Evolutionary conservation across 805 yeast genomes (phyloP), one percentile per base, ranked within the genome.

Genomic region (Candida ovalis): DNA sequence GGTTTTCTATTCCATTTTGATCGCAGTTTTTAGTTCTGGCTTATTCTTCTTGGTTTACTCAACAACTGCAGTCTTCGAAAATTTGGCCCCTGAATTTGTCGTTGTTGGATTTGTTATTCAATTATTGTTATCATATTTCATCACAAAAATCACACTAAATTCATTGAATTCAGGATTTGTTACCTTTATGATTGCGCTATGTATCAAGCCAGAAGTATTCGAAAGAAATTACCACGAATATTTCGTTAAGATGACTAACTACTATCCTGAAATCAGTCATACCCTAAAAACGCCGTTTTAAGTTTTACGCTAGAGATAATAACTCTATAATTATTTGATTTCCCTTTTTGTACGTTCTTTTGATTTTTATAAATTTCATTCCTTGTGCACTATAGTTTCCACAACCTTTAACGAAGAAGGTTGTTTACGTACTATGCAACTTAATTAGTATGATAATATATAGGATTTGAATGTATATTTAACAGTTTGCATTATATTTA

Each of bases 151-250:
- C 48, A 74, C 92, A 13, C 79, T 83, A 52, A 84, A 85, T 38
- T 85, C 89, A 1, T 80, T 91, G 42, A 84, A 82, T 53, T 82
- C 90, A 9, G 97, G 97, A 12, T 81, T 83, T 10, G 80, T 91
- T 21, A 86, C 96, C 0, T 84, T 91, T 62, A 84, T 89, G 66
- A 84, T 91, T 41, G 90, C 94, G 0, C 72, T 88, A 59, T 88
- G 91, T 13, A 80, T 82, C 58, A 91, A 88, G 57, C 97, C 97
- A 0, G 95, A 88, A 57, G 81, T 86, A 7, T 84, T 86, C 72
- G 82, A 80, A 61, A 74, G 76, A 69, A 77, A 86, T 40, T 84
- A 89, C 61, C 89, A 95, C 33, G 77, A 77, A 17, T 67, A 58
- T 27, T 66, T 61, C 53, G 66, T 59, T 30, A 55, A 59, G 43